A percentile compares a stretch with the other conserved stretches of the same genome.
phyloP scores from a whole-genome alignment of 176 grass and related monocot genomes.

The Aegilops tauschii region DNA sequence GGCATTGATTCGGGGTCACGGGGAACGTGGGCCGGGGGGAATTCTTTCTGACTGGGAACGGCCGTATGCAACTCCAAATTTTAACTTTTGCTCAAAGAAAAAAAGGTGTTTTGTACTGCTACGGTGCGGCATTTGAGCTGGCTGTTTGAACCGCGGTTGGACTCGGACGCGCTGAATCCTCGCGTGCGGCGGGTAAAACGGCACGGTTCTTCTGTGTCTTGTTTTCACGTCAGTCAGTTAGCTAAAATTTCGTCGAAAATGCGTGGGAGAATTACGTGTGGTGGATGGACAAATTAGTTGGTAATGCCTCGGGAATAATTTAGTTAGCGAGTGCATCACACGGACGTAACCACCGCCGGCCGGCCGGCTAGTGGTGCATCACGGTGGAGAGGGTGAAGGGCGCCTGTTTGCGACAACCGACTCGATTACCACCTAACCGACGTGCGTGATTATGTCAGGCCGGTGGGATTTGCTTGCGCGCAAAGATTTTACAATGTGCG shows the following conservation, averaged over 20 bases:
- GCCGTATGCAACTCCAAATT: too few species aligned
- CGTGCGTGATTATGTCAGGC: background rate
- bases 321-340: background rate
- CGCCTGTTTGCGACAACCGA: background rate
- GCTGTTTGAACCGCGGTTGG: background rate
- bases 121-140: background rate
- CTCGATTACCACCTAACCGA: background rate
- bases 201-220: background rate
- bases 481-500: background rate
- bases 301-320: background rate
- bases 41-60: background rate
- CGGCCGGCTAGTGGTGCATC: background rate
- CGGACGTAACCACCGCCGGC: background rate
- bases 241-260: too few species aligned
- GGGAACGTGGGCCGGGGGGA: background rate
- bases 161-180: background rate
- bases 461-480: constrained; percentile 4
- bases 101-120: too few species aligned
- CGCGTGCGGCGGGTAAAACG: background rate
- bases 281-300: background rate
- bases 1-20: constrained; percentile 39
- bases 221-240: background rate
- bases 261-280: too few species aligned
- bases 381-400: background rate
- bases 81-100: too few species aligned